Base-by-base conservation (phyloP, 129 eudicot genomes). In the Glebionis coronaria region DNA sequence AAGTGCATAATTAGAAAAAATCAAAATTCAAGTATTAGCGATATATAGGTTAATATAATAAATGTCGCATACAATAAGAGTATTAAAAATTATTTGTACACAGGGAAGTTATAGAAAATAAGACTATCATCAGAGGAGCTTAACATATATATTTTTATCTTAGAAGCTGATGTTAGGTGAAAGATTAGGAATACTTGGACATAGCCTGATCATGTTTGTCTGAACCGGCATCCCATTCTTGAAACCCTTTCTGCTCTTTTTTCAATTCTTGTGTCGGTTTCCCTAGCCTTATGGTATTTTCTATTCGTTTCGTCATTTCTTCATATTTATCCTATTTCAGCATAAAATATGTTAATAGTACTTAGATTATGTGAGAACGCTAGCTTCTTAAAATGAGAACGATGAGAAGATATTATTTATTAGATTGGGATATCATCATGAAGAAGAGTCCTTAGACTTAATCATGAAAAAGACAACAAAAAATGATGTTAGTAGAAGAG, bases 161-260 rank as follows among this genome's bases (percentile, higher is more conserved):
- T 19, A 52, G 35, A 31, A 52, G 9, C n/a, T 31, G 12, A 7
- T 35, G 21, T 3, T 45, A 56, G n/a, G 44, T 56, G 38, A 56
- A 28, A 57, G 25, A 70, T 44, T 19, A 23, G 44, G 51, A 21
- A 31, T 75, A 75, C 84, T 69, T 80, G 81, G 35, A 80, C 59
- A 80, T 71, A 67, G 84, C 70, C n/a, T 80, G 84, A 23, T 80
- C 72, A 29, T 38, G 54, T 54, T 61, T 76, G 67, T 51, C 64
- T 16, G 59, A 63, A 56, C 29, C 42, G 10, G 1, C 46, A 9
- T 67, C 68, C 81, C 81, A 80, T 60, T 75, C 72, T 14, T 65
- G 54, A 71, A 80, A 80, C 55, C 78, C 84, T 65, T 67, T 75
- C 67, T 74, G 81, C 47, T 75, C 73, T 29, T 59, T 57, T 28